Base-by-base conservation (phyloP, 2,329 filamentous ascomycete species). In the Xylaria sp. region DNA sequence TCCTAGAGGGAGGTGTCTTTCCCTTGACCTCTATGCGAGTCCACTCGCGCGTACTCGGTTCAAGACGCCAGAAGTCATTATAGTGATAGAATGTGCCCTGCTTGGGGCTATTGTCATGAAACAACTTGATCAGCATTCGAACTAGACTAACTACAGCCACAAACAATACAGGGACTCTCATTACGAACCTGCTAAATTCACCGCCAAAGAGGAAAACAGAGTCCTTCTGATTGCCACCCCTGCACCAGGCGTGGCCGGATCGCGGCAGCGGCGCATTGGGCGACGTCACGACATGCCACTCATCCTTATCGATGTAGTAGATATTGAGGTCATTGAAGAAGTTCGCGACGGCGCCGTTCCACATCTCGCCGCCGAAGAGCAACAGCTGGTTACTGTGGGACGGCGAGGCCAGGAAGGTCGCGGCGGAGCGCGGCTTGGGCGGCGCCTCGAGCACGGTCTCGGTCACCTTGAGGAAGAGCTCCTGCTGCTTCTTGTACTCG, bases 61-160 rank as follows among this genome's bases (percentile, higher is more conserved):
- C 92, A 49, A 97, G 82, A 54, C 89, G 83, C 93, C 94, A 99
- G 73, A 99, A 97, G 76, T 97, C 94, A 70, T 96, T 96, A 78
- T 99, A 99, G 75, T 99, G 94, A 74, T 99, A 97, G 71, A 99
- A 99, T 0, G 93, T 97, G 3, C 94, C 94, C 75, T 65, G 63
- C 54, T 65, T 65, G 19, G 63, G 63, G 55, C 63, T 65, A 55
- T 30, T 30, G 4, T 30, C 23, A 30, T 59, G 30, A n/a, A 55
- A 9, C 16, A 35, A 18, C 56, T 37, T 18, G 7, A 55, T 63
- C 50, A 63, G 62, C 34, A 56, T 59, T 51, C 4, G 55, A 30
- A 19, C 16, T 57, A 23, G 37, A 57, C 10, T 18, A n/a, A n/a
- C 42, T 35, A 39, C 11, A 37, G n/a, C 34, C 58, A 42, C 10